Evolutionary conservation across 805 yeast species (phyloP).

Genomic region (Teunomyces tritomae): DNA sequence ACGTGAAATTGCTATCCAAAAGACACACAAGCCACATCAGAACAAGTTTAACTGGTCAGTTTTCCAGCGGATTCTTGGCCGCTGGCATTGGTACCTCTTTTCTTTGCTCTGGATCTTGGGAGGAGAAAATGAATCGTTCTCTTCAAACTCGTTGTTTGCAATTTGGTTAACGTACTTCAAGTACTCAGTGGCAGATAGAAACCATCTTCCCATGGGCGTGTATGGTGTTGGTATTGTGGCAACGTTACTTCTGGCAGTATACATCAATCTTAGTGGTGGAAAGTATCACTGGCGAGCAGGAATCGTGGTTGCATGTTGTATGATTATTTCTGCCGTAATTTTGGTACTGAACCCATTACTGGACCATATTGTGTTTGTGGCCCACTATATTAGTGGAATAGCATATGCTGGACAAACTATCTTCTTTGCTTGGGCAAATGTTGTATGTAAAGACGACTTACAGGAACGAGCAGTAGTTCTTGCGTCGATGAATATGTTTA

Average conservation of each 20-base stretch:
- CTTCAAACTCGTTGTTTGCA: constrained; percentile 46
- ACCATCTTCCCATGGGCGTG: constrained; percentile 55
- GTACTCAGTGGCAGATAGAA: constrained; percentile 44
- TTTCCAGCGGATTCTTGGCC: constrained; percentile 36
- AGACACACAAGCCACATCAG: constrained; percentile 22
- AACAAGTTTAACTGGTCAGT: constrained; percentile 28
- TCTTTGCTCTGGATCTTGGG: constrained; percentile 51
- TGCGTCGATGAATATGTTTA: constrained; percentile 66
- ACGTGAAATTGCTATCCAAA: constrained; percentile 35
- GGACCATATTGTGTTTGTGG: constrained; percentile 43
- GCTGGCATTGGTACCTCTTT: constrained; percentile 60
- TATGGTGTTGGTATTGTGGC: constrained; percentile 50
- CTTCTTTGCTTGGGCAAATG: constrained; percentile 63
- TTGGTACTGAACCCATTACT: constrained; percentile 40
- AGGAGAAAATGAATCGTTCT: constrained; percentile 48
- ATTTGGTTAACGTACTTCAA: constrained; percentile 42
- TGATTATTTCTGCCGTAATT: constrained; percentile 49
- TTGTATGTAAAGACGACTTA: constrained; percentile 54
- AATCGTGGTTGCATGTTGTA: constrained; percentile 37
- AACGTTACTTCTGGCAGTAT: constrained; percentile 42
- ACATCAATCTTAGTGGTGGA: constrained; percentile 41
- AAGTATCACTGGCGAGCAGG: constrained; percentile 54
- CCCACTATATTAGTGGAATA: constrained; percentile 55
- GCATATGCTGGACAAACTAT: constrained; percentile 60
- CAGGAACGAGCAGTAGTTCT: constrained; percentile 64